These are phyloP conservation scores for Aspergillus sp. DNA, from an alignment of 2,329 filamentous ascomycete genomes.

Conservation along the genomic window DNA sequence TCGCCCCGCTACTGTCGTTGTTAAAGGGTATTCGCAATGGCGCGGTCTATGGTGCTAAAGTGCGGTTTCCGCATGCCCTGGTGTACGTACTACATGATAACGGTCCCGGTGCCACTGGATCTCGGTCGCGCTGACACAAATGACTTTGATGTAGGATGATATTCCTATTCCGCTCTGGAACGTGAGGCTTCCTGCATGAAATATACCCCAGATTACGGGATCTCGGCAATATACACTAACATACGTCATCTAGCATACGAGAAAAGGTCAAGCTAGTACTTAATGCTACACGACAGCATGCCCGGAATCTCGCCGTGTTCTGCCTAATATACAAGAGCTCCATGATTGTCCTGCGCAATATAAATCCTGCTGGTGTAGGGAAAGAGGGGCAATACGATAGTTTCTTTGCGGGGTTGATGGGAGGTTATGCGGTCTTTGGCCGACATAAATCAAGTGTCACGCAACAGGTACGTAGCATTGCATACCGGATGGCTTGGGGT, in stretches of 20 bases:
- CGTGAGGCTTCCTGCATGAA: constrained; percentile 53
- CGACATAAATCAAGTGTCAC: constrained; percentile 76
- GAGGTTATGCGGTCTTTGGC: constrained; percentile 92
- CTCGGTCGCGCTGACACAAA: constrained; percentile 18
- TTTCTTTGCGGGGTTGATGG: constrained; percentile 82
- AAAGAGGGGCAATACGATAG: constrained; percentile 74
- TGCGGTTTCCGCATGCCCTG: constrained; percentile 95
- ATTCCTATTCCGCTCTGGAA: constrained; percentile 89
- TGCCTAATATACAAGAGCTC: constrained; percentile 84
- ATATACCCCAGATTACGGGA: not conserved
- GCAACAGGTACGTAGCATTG: constrained; percentile 57
- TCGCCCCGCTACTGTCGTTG: constrained; percentile 81
- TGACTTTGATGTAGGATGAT: constrained; percentile 63
- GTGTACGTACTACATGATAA: constrained; percentile 55
- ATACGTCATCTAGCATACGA: constrained; percentile 52
- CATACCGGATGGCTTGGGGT: not conserved
- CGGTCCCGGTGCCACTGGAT: not conserved
- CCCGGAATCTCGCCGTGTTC: constrained; percentile 87
- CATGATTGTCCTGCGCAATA: constrained; percentile 72
- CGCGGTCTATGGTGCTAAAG: constrained; percentile 93
- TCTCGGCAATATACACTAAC: not conserved
- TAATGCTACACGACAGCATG: constrained; percentile 85
- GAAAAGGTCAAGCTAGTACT: constrained; percentile 78
- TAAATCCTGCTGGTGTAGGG: constrained; percentile 41
- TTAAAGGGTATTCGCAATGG: constrained; percentile 96